A percentile compares a stretch with the other conserved stretches of the same genome.
These are phyloP conservation scores for Fonsecaea nubica DNA, from an alignment of 2,329 filamentous ascomycete genomes.

Conservation along the genomic window DNA sequence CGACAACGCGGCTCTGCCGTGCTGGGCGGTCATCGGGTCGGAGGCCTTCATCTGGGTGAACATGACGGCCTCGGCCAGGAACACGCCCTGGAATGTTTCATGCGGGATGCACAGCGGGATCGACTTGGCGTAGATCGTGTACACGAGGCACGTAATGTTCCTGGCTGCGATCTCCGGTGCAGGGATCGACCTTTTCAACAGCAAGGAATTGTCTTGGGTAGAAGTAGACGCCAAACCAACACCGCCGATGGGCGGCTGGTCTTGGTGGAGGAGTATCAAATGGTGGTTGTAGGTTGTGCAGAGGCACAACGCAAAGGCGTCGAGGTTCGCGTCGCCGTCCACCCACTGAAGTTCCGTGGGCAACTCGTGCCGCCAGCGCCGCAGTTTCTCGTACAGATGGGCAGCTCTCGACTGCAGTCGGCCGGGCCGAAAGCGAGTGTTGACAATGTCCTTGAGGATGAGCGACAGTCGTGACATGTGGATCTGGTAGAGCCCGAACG, in stretches of 20 bases:
- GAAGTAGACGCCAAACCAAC: neutral
- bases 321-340: neutral
- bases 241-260: neutral
- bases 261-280: constrained; percentile 11
- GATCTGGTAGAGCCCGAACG: constrained; percentile 12
- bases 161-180: neutral
- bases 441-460: constrained; percentile 5
- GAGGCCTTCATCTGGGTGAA: neutral
- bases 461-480: constrained; percentile 7
- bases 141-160: neutral
- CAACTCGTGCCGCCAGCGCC: neutral
- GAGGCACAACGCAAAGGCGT: neutral
- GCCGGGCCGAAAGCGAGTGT: neutral
- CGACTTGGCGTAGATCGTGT: neutral
- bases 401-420: neutral
- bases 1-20: neutral
- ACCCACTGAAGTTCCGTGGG: neutral
- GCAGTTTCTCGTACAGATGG: neutral
- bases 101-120: neutral
- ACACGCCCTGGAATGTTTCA: constrained; percentile 6
- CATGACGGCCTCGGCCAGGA: constrained; percentile 1
- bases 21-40: neutral
- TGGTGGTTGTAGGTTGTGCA: constrained; percentile 10
- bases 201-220: neutral
- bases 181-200: neutral